phyloP scores from a whole-genome alignment of 306 rosid species.

The Castanospermum australe region DNA sequence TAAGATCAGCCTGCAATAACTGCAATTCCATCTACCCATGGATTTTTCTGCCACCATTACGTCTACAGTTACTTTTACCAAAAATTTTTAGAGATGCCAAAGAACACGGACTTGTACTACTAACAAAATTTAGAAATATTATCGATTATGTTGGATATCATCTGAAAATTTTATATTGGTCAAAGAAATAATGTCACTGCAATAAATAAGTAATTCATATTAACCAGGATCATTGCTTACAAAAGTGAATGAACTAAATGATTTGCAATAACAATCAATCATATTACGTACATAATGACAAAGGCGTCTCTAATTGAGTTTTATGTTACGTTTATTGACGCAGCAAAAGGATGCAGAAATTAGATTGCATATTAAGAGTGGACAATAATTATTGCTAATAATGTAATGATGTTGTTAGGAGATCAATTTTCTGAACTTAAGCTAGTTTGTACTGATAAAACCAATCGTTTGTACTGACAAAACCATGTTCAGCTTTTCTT shows the following conservation, averaged over 20 bases:
- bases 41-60: neutral
- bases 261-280: neutral
- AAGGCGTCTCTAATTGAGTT: conserved; percentile 3
- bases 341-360: neutral
- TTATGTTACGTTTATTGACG: conserved; percentile 9
- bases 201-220: neutral
- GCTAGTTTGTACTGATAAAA: conserved; percentile 1
- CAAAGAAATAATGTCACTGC: neutral
- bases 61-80: neutral
- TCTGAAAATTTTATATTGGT: neutral
- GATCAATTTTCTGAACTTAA: neutral
- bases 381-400: neutral
- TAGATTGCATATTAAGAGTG: conserved; percentile 5
- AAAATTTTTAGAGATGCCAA: neutral
- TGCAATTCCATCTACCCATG: neutral
- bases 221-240: neutral
- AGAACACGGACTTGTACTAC: neutral
- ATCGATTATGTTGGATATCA: too few relatives aligned
- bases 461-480: too few relatives aligned
- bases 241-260: neutral
- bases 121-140: neutral
- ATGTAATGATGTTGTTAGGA: neutral
- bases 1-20: neutral
- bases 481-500: neutral
- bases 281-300: neutral